A percentile compares a stretch with the other conserved stretches of the same genome.
These are phyloP conservation scores for Ophioceras dolichostomum DNA, from an alignment of 2,329 filamentous ascomycete species.

Conservation along the genomic window DNA sequence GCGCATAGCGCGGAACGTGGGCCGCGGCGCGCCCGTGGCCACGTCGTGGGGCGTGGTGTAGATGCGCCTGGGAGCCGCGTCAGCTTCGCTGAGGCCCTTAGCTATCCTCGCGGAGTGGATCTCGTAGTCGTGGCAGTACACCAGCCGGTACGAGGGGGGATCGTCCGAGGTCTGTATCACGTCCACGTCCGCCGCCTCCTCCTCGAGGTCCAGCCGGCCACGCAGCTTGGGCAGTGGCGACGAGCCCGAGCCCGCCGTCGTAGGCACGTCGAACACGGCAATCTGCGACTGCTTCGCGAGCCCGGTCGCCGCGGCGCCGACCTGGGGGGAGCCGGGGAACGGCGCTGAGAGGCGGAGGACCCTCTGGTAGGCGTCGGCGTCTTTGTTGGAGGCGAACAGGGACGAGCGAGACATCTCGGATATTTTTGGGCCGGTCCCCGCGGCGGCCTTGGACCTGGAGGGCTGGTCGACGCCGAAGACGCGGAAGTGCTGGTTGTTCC, in stretches of 20 bases:
- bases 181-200: conserved; percentile 58
- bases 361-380: conserved; percentile 45
- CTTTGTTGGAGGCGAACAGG: conserved; percentile 37
- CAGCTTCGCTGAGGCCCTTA: conserved; percentile 22
- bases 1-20: conserved; percentile 44
- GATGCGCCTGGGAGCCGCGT: conserved; percentile 33
- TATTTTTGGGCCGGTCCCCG: conserved; percentile 25
- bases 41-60: conserved; percentile 42
- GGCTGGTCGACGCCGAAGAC: conserved; percentile 49
- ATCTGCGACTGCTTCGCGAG: conserved; percentile 66
- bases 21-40: conserved; percentile 23
- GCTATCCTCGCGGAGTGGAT: conserved; percentile 53
- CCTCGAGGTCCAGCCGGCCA: conserved; percentile 35
- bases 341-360: conserved; percentile 41
- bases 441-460: conserved; percentile 9
- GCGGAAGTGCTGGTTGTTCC: conserved; percentile 75
- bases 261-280: conserved; percentile 61
- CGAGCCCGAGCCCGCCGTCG: conserved; percentile 31
- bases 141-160: conserved; percentile 48
- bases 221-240: conserved; percentile 29
- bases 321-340: conserved; percentile 39
- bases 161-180: conserved; percentile 49
- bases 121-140: conserved; percentile 67
- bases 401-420: conserved; percentile 37
- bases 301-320: conserved; percentile 71